A percentile compares a stretch with the other conserved stretches of the same genome.
Conservation (phyloP, 441 rosid species). For the Hura crepitans region DNA sequence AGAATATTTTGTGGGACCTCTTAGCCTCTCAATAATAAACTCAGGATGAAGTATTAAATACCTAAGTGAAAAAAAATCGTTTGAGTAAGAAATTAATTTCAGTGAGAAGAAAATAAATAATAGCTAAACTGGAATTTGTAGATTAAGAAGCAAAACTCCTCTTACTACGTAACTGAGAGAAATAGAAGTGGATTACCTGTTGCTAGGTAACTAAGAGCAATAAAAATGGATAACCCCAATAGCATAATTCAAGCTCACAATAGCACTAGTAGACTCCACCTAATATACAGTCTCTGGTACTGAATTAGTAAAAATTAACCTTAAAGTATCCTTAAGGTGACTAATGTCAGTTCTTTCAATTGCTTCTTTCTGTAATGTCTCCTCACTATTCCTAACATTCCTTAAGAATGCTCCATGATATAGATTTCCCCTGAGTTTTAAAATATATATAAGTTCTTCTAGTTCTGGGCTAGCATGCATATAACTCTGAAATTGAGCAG, state of each 20-base stretch:
- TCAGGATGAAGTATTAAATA: slow-evolving; percentile 97
- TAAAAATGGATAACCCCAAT: slow-evolving; percentile 94
- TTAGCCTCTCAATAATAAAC: slow-evolving; percentile 85
- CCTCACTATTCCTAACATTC: slow-evolving; percentile 98
- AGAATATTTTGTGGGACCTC: slow-evolving; percentile 86
- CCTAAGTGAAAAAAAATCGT: slow-evolving; percentile 37
- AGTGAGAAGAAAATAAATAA: slow-evolving; percentile 6
- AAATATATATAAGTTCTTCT: slow-evolving; percentile 9
- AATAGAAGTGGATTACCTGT: slow-evolving; percentile 97
- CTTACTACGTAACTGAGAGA: slow-evolving; percentile 98
- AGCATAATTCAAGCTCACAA: slow-evolving; percentile 97
- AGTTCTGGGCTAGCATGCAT: slow-evolving; percentile 4
- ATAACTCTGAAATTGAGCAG: slow-evolving; percentile 7
- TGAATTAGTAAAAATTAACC: slow-evolving; percentile 71
- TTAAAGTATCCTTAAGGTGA: slow-evolving; percentile 85
- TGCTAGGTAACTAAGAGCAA: slow-evolving; percentile 98
- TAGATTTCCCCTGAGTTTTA: slow-evolving; percentile 60
- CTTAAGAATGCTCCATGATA: slow-evolving; percentile 87
- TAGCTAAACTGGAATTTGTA: not conserved
- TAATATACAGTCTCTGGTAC: slow-evolving; percentile 86
- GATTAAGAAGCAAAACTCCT: slow-evolving; percentile 42
- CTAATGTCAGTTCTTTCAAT: slow-evolving; percentile 98
- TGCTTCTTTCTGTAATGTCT: slow-evolving; percentile 94
- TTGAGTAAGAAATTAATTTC: slow-evolving; percentile 17
- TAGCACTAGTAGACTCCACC: slow-evolving; percentile 95